Conservation (phyloP, 768 basidiomycete genomes). For the Leucocoprinus birnbaumii region DNA sequence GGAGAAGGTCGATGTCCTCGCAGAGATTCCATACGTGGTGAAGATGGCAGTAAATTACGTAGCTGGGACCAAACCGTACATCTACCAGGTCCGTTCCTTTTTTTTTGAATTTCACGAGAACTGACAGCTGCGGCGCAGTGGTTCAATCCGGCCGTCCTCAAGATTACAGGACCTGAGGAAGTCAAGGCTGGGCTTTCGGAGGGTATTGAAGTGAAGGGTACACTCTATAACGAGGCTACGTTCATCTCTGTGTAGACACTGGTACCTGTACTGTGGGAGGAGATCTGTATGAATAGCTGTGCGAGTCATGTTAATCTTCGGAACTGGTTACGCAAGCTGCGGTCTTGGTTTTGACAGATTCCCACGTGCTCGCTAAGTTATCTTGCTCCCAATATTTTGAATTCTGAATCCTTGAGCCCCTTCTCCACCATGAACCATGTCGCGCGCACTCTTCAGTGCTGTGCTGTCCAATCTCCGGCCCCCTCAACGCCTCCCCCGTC, state of each 20-base stretch:
- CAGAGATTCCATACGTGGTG: slow-evolving; percentile 90
- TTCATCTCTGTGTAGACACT: slow-evolving; percentile 64
- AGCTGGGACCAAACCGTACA: slow-evolving; percentile 89
- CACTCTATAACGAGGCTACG: slow-evolving; percentile 85
- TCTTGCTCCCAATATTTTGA: not conserved
- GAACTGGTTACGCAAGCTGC: not conserved
- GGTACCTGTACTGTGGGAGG: not conserved
- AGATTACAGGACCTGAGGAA: slow-evolving; percentile 39
- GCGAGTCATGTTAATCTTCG: not conserved
- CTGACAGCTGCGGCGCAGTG: slow-evolving; percentile 36
- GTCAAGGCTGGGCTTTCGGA: slow-evolving; percentile 35
- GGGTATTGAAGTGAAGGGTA: slow-evolving; percentile 57
- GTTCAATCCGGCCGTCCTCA: slow-evolving; percentile 42
- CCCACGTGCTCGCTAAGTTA: slow-evolving; percentile 6
- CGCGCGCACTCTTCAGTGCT: slow-evolving; percentile 1
- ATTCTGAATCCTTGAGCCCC: not conserved
- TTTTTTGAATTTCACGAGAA: slow-evolving; percentile 8
- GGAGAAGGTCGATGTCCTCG: slow-evolving; percentile 93
- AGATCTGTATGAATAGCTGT: not conserved
- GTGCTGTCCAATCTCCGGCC: not conserved
- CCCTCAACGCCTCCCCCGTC: not conserved
- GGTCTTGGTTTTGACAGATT: not conserved
- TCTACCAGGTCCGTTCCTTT: slow-evolving; percentile 74
- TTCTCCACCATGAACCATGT: slow-evolving; percentile 11
- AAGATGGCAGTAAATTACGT: slow-evolving; percentile 93